Evolutionary conservation across 768 basidiomycete genomes (phyloP), one percentile per base, ranked within the genome.

Genomic region (Pulveroboletus sp.): DNA sequence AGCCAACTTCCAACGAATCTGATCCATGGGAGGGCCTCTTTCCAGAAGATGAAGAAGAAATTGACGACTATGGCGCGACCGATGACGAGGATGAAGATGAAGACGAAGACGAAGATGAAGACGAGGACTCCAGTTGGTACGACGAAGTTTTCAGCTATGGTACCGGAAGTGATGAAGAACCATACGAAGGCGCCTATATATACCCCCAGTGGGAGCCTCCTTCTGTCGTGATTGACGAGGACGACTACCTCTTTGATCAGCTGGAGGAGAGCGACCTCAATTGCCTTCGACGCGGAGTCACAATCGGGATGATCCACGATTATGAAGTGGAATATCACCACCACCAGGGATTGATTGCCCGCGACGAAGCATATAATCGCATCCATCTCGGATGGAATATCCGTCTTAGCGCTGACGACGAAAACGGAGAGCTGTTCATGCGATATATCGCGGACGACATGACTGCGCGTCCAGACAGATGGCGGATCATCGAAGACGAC

Each of bases 11-110:
- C 19, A 64, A 63, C 22, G 76, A 76, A 6, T 73, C 68, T 2
- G 82, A 89, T 58, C 85, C 85, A 0, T 89, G 86, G 86, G 77
- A 75, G 38, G 86, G 84, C 2, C 76, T 89, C 43, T 89, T 89
- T 63, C 73, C 71, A 1, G 63, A 70, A 10, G 72, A 71, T 22
- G 71, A 72, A 9, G 76, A 75, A 24, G 72, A 72, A 10, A 73
- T 71, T n/a, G 71, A 71, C 17, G 67, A 68, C 20, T 63, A 63
- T 44, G 61, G 56, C 0, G 55, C 55, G 1, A 67, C 57, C 4
- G 63, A 62, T 19, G 60, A 56, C 6, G 59, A 61, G 9, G 60
- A 55, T 20, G 56, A 53, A 31, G 62, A 62, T 4, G 62, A 60
- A 2, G 63, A 65, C 7, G 60, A 61, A 4, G 68, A 59, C 6